Evolutionary conservation across 2,329 filamentous ascomycete species (phyloP).

Genomic region (Phyllosticta citribraziliensis): DNA sequence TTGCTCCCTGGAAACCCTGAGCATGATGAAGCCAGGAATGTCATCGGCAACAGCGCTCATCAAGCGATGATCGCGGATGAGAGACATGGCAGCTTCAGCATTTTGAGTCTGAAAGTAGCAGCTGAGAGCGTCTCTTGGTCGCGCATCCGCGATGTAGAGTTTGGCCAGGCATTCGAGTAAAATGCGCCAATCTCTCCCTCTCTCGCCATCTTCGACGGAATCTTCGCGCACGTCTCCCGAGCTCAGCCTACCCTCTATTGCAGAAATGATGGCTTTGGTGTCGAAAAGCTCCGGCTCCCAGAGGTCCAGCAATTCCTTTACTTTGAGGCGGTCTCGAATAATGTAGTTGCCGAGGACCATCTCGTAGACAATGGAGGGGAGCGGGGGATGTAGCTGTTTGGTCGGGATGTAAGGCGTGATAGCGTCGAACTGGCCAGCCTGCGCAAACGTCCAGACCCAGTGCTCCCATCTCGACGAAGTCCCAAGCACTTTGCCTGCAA

Average conservation of each 20-base stretch:
- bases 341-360: constrained; percentile 85
- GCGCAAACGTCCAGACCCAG: constrained; percentile 88
- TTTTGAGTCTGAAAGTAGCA: constrained; percentile 89
- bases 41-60: constrained; percentile 83
- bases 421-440: constrained; percentile 77
- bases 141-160: constrained; percentile 71
- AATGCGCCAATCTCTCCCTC: constrained; percentile 75
- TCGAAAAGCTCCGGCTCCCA: constrained; percentile 85
- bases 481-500: constrained; percentile 74
- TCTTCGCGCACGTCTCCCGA: constrained; percentile 66
- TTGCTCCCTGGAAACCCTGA: constrained; percentile 69
- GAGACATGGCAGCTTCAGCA: constrained; percentile 74
- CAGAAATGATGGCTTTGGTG: constrained; percentile 62
- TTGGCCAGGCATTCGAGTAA: constrained; percentile 80
- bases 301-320: constrained; percentile 67
- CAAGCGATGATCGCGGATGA: constrained; percentile 84
- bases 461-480: constrained; percentile 83
- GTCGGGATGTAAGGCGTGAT: constrained; percentile 77
- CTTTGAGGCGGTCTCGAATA: constrained; percentile 60
- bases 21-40: constrained; percentile 75
- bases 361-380: constrained; percentile 79
- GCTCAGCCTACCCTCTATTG: constrained; percentile 72
- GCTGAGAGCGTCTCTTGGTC: constrained; percentile 72
- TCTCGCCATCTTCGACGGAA: constrained; percentile 61
- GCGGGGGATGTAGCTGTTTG: constrained; percentile 63